Percentiles rank a stretch among this genome's conserved stretches.
Evolutionary conservation across 2,329 filamentous ascomycete species (phyloP).

Genomic region (Aspergillus ibericus): DNA sequence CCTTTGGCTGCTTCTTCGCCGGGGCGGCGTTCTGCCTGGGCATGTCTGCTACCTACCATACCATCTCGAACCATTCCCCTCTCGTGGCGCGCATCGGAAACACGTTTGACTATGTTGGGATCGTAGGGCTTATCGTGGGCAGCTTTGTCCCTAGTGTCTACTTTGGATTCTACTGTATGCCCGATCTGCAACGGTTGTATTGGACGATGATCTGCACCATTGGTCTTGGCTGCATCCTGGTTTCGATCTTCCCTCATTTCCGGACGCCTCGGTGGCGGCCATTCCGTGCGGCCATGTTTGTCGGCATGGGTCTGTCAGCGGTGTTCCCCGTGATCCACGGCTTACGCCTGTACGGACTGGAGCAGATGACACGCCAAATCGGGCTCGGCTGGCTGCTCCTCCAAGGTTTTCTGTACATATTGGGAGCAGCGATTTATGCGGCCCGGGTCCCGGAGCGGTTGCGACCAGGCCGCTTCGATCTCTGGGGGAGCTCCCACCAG

Average conservation of each 20-base stretch:
- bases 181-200: slow-evolving; percentile 66
- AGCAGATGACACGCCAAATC: slow-evolving; percentile 68
- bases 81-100: slow-evolving; percentile 80
- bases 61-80: slow-evolving; percentile 80
- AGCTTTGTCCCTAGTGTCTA: slow-evolving; percentile 86
- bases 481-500: slow-evolving; percentile 92
- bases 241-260: slow-evolving; percentile 79
- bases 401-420: slow-evolving; percentile 80
- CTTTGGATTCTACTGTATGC: slow-evolving; percentile 77
- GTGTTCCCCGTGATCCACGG: slow-evolving; percentile 82
- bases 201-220: slow-evolving; percentile 76
- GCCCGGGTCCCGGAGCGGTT: slow-evolving; percentile 79
- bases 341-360: slow-evolving; percentile 64
- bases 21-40: slow-evolving; percentile 72
- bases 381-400: slow-evolving; percentile 77
- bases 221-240: slow-evolving; percentile 71
- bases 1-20: slow-evolving; percentile 75
- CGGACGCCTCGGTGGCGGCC: slow-evolving; percentile 80
- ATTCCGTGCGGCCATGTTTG: slow-evolving; percentile 85
- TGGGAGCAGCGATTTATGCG: slow-evolving; percentile 83
- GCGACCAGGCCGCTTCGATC: slow-evolving; percentile 77
- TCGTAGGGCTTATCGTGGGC: slow-evolving; percentile 86
- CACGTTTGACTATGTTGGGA: slow-evolving; percentile 91
- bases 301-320: slow-evolving; percentile 80
- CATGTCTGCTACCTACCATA: slow-evolving; percentile 83